Conservation (phyloP, 75 land plant species). For the Ceratopteris richardii region DNA sequence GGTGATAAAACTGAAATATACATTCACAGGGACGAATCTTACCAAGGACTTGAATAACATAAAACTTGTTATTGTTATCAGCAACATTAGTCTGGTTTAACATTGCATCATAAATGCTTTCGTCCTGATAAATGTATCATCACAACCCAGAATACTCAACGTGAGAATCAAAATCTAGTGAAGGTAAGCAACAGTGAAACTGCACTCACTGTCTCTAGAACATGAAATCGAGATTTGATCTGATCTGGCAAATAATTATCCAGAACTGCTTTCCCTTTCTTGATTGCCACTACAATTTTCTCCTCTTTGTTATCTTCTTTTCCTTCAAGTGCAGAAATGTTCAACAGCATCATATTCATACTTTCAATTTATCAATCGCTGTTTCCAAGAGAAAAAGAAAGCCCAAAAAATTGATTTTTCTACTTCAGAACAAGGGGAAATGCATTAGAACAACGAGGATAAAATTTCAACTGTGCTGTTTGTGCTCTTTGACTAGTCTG, state of each 20-base stretch:
- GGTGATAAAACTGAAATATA: neutral
- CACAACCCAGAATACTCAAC: conserved; percentile 5
- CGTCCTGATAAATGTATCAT: conserved; percentile 43
- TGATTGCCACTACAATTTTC: conserved; percentile 55
- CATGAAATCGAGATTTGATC: conserved; percentile 61
- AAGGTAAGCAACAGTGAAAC: conserved; percentile 4
- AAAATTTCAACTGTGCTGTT: neutral
- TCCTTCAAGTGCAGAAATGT: conserved; percentile 14
- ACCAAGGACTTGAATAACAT: conserved; percentile 87
- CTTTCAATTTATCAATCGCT: no score
- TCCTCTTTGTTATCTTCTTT: conserved; percentile 23
- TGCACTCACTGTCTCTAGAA: conserved; percentile 42
- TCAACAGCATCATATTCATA: neutral
- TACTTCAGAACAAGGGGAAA: neutral
- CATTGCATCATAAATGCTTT: conserved; percentile 85
- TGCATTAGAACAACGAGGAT: neutral
- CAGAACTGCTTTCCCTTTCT: conserved; percentile 76
- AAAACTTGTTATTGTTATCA: conserved; percentile 91
- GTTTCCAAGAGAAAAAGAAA: neutral
- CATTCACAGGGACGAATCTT: conserved; percentile 7
- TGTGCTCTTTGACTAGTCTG: neutral
- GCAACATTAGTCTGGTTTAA: conserved; percentile 94
- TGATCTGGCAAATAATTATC: conserved; percentile 66
- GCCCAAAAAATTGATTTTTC: neutral
- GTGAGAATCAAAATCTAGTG: neutral